These are phyloP conservation scores for Kregervanrija delftensis DNA, from an alignment of 805 yeast species.

Conservation along the genomic window DNA sequence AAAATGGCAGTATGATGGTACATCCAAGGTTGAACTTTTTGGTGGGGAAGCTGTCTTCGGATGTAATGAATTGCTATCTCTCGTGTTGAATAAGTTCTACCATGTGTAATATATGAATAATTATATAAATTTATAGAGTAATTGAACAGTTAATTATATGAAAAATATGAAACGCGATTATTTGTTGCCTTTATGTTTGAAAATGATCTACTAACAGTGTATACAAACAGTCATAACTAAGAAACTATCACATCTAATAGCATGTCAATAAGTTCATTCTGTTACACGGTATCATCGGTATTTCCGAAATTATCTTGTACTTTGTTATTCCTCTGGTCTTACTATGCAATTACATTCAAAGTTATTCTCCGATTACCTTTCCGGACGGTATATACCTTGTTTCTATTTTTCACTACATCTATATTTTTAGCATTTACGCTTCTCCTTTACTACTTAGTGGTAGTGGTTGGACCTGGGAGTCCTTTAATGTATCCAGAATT, in stretches of 20 bases:
- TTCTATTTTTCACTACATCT: conserved; percentile 21
- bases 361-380: conserved; percentile 18
- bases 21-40: conserved; percentile 47
- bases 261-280: conserved; percentile 11
- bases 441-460: conserved; percentile 46
- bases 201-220: too few relatives aligned
- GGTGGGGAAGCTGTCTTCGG: conserved; percentile 46
- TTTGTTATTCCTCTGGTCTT: conserved; percentile 39
- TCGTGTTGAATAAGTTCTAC: conserved; percentile 59
- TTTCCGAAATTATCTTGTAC: conserved; percentile 47
- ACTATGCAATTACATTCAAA: conserved; percentile 31
- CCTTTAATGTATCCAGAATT: conserved; percentile 52
- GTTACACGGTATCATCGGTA: conserved; percentile 31
- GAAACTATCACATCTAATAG: too few relatives aligned
- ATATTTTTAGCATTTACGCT: conserved; percentile 32
- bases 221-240: too few relatives aligned
- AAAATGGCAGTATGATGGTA: conserved; percentile 65
- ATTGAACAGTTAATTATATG: too few relatives aligned
- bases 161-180: too few relatives aligned
- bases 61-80: conserved; percentile 2
- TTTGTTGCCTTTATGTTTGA: too few relatives aligned
- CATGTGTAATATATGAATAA: neutral
- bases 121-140: neutral
- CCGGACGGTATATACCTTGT: conserved; percentile 13
- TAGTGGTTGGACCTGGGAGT: conserved; percentile 56